Evolutionary conservation across 2,329 filamentous ascomycete species (phyloP).

Genomic region (Claviceps spartinae): DNA sequence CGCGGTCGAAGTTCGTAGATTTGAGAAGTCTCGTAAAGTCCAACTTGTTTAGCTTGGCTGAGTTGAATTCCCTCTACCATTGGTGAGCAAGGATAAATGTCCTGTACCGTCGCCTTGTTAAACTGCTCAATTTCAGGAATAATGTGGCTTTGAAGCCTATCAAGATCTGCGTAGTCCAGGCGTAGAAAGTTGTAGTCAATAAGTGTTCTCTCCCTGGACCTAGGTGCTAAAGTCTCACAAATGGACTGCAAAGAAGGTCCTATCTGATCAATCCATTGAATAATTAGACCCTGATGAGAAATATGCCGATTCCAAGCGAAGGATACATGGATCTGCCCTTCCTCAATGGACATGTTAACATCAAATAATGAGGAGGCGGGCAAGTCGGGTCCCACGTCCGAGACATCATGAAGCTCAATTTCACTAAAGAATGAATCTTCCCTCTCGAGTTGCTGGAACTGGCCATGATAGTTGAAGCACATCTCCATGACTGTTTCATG

Average conservation of each 20-base stretch:
- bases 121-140: constrained; percentile 10
- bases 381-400: constrained; percentile 3
- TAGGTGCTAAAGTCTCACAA: not conserved
- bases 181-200: constrained; percentile 1
- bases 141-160: constrained; percentile 10
- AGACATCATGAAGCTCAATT: constrained; percentile 1
- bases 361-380: constrained; percentile 2
- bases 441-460: constrained; percentile 9
- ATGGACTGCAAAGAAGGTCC: not conserved
- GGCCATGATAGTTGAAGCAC: constrained; percentile 7
- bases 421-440: constrained; percentile 9
- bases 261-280: not conserved
- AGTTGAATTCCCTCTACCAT: constrained; percentile 24
- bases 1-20: constrained; percentile 7
- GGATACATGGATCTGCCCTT: constrained; percentile 1
- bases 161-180: constrained; percentile 16
- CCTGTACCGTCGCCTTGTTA: constrained; percentile 14
- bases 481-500: constrained; percentile 5
- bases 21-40: constrained; percentile 10
- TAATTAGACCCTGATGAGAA: not conserved
- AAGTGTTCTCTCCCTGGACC: not conserved
- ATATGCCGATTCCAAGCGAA: constrained; percentile 4
- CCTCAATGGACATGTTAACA: constrained; percentile 2
- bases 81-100: constrained; percentile 25
- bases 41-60: constrained; percentile 13